Evolutionary conservation across 1,284 basidiomycete species (phyloP), one percentile per base, ranked within the genome.

Genomic region (Caloboletus inedulis): DNA sequence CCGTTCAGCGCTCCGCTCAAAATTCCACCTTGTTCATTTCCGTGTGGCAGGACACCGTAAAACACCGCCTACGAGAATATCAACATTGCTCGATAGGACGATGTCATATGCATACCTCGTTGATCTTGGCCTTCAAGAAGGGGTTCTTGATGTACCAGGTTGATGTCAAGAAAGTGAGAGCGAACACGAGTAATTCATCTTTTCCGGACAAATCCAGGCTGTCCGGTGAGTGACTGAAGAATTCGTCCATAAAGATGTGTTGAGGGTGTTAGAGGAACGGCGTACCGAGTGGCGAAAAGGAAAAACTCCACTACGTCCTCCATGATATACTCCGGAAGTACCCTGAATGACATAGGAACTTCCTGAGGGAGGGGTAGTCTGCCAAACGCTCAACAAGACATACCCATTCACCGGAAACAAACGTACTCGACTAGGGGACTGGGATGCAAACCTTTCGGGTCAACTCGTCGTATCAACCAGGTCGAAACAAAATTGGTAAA

Each of bases 121-220:
- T 93, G 41, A 99, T 87, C 72, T 99, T 98, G n/a, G 94, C 87
- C 72, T 98, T 98, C 61, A 99, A 72, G 78, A 97, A 98, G 0
- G 97, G 97, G 61, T 99, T 99, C 75, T 97, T 98, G 76, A 99
- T 94, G 69, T 96, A 98, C 83, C 90, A 92, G 0, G 91, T 92
- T 7, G 94, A 97, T 7, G 90, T 88, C 51, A 99, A 76, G 80
- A 98, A 98, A 0, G 91, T 94, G 59, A 98, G 77, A 35, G 87
- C 82, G 71, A 98, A 99, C 0, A 86, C 82, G 58, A 98, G 77
- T n/a, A 99, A 75, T 61, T 95, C 94, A 27, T 85, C 84, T 73
- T 92, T 89, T 51, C 93, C 91, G 0, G 89, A 77, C 42, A 91
- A 71, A 55, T 91, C 87, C 33, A 98, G 81, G 49, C 87, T 89